Base-by-base conservation (phyloP, 192 early-diverging fungal species). In the Coemansia furcata region DNA sequence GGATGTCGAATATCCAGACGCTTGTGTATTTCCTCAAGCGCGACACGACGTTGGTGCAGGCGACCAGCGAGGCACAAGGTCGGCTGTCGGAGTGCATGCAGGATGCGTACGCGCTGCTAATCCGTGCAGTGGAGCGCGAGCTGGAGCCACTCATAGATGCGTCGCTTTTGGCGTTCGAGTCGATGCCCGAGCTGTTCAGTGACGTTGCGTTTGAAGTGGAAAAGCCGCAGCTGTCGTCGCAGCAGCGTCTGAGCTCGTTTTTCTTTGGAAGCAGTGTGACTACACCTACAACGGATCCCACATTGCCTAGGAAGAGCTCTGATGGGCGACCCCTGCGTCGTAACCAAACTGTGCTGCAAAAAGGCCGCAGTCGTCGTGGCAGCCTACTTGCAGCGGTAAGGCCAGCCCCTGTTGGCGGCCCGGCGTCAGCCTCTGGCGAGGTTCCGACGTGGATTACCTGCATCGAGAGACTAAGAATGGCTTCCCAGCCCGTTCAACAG, bases 21-120 rank as follows among this genome's bases (percentile, higher is more conserved):
- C 83, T 98, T 7, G 76, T 94, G 3, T 91, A 93, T 68, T 97
- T 91, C 75, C 72, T 98, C 42, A 94, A 94, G 73, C 89, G 91
- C 62, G 96, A 98, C 76, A 68, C 85, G 37, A 87, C 87, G 21
- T 85, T 97, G 29, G 85, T 89, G 19, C 74, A 86, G 21, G 80
- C 87, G 3, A 90, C 92, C 30, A 88, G 82, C 32, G 85, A 90
- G 57, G 80, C 87, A 39, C 95, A 98, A 73, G 80, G 90, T 1
- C 79, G 83, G n/a, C 84, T 98, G 58, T 86, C 91, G 6, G 95
- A 95, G 65, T 86, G 94, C 33, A 85, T 94, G 44, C 84, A 89
- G 52, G 93, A 90, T 49, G 88, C 87, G 42, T 87, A 89, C 59
- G 80, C 85, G 29, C 74, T 86, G 55, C 67, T 92, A n/a, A 80